phyloP scores from a whole-genome alignment of 345 rosid species.

The Nephelium lappaceum region DNA sequence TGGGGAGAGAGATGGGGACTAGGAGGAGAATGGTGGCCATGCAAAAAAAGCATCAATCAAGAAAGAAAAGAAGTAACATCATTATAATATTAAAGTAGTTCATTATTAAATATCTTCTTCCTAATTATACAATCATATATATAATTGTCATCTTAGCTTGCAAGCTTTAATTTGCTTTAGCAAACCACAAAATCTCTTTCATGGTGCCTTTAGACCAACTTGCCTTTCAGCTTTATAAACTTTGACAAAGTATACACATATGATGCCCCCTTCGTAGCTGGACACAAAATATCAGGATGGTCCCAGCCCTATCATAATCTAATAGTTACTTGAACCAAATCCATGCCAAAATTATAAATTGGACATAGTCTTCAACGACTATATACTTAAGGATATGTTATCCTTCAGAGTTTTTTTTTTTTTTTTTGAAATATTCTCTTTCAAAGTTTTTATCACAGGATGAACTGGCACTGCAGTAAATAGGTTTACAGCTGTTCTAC shows the following conservation, averaged over 20 bases:
- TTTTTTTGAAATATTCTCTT: no score
- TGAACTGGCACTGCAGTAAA: no score
- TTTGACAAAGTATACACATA: conserved; percentile 5
- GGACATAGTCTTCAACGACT: background rate
- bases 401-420: no score
- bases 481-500: no score
- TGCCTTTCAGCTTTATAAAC: conserved; percentile 16
- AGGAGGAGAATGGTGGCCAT: conserved; percentile 11
- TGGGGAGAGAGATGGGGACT: background rate
- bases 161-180: conserved; percentile 29
- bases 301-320: conserved; percentile 1
- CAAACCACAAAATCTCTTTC: conserved; percentile 16
- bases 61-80: background rate
- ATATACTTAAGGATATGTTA: no score
- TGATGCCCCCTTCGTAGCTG: conserved; percentile 7
- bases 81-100: background rate
- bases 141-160: background rate
- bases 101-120: background rate
- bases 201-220: conserved; percentile 22
- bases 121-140: no score
- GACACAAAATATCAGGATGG: conserved; percentile 9
- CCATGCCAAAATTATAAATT: no score
- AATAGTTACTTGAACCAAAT: background rate
- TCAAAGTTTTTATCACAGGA: no score
- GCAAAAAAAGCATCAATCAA: conserved; percentile 13